These are phyloP conservation scores for Deuterostichococcus epilithicus DNA, from an alignment of 139 green algal genomes.

Conservation along the genomic window DNA sequence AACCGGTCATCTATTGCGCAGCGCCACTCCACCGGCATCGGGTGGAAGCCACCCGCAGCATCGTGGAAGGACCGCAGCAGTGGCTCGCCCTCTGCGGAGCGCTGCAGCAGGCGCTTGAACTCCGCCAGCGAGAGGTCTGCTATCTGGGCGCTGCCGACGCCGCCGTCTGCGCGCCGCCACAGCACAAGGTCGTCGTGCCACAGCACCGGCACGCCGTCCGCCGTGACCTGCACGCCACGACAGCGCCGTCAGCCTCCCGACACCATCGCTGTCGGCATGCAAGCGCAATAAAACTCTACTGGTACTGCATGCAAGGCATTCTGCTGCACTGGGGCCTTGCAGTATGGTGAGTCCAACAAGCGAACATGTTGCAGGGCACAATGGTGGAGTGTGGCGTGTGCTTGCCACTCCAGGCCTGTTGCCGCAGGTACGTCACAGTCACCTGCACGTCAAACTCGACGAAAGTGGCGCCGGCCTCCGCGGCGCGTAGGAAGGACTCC, in stretches of 20 bases:
- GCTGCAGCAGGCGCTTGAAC: slow-evolving; percentile 50
- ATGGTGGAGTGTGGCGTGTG: neutral
- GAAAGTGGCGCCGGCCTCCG: slow-evolving; percentile 63
- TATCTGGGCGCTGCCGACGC: slow-evolving; percentile 30
- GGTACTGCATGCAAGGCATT: no score
- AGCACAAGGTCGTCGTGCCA: slow-evolving; percentile 81
- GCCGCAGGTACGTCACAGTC: neutral
- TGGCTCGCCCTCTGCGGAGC: slow-evolving; percentile 13
- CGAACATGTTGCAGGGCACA: no score
- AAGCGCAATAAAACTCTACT: no score
- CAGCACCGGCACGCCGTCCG: slow-evolving; percentile 68
- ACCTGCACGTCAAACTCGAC: slow-evolving; percentile 85
- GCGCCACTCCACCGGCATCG: neutral
- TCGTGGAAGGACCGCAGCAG: slow-evolving; percentile 6
- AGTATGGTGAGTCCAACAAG: neutral
- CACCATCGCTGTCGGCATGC: no score
- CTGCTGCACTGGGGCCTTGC: neutral
- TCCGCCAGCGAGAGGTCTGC: slow-evolving; percentile 57
- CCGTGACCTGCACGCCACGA: slow-evolving; percentile 46
- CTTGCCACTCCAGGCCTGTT: neutral
- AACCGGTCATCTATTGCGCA: slow-evolving; percentile 69
- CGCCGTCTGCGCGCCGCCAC: slow-evolving; percentile 27
- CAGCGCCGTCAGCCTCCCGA: no score
- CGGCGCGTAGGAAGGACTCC: slow-evolving; percentile 59
- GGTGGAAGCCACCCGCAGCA: neutral